Base-by-base conservation (phyloP, 2,329 filamentous ascomycete genomes). In the Chaetomium sp. region DNA sequence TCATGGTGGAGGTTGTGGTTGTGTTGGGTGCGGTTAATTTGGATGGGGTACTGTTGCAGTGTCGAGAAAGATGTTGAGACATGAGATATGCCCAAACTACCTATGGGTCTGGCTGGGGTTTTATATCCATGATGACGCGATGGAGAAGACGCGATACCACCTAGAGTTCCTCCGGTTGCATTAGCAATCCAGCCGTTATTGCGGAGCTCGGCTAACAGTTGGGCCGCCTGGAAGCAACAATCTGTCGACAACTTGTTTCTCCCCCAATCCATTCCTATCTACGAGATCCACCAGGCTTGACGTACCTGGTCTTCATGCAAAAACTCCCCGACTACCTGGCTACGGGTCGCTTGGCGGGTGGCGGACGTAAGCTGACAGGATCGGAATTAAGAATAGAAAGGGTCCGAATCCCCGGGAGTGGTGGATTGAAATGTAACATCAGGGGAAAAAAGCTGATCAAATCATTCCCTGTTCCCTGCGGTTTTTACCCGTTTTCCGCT, bases 181-280 rank as follows among this genome's bases (percentile, higher is more conserved):
- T 29, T 29, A 29, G 27, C 27, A 29, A 29, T 29, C 27, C 27
- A 29, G 6, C 56, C 42, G 31, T 45, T 23, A 27, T n/a, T 25
- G 35, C 35, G 55, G 35, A 57, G 55, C 19, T 57, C 35, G 55
- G 55, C 55, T 57, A 35, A 57, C 33, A 45, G 55, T 57, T 57
- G 35, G 35, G 12, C 55, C 55, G 55, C 35, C 19, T 12, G 16
- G 9, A 57, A n/a, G 21, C 55, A 47, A 57, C 33, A 27, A 23
- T 29, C 12, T 55, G 38, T 25, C 51, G 21, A 55, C 51, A 29
- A 13, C 51, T 10, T 7, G 51, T 21, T 21, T 55, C 27, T 42
- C 38, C n/a, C 5, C 38, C 38, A 42, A 42, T 42, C 4, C 16
- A 42, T 42, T 42, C 6, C n/a, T 55, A 12, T 35, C 12, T 7